Evolutionary conservation across 495 filamentous ascomycete genomes (phyloP).

Genomic region (Xylaria palmicola): DNA sequence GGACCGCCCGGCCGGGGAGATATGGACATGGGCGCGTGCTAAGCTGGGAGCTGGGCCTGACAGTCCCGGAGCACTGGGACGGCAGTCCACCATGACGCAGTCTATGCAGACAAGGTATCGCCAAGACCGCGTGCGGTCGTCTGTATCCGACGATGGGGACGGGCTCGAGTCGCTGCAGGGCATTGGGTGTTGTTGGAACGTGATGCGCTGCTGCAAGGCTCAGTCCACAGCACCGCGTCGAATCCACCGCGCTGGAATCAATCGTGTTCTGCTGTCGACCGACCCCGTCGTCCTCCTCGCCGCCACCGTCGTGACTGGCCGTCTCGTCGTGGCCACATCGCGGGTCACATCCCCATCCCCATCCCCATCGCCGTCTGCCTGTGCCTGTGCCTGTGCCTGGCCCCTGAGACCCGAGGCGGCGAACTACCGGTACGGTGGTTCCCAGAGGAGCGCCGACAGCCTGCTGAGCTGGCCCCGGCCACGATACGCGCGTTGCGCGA

Average conservation of each 20-base stretch:
- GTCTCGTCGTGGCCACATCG: not conserved
- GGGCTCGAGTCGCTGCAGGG: conserved; percentile 6
- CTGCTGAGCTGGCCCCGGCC: not conserved
- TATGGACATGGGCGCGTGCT: conserved; percentile 7
- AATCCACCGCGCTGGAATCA: too few species aligned
- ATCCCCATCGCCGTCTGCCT: not conserved
- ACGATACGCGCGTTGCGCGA: not conserved
- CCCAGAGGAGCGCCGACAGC: too few species aligned
- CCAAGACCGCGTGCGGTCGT: conserved; percentile 20
- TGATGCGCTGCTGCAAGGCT: conserved; percentile 16
- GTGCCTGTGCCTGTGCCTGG: not conserved
- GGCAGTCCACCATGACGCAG: conserved; percentile 32
- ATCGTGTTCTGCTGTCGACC: too few species aligned
- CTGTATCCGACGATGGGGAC: conserved; percentile 19
- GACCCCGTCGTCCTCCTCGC: not conserved
- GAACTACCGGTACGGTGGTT: not conserved
- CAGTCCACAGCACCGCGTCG: conserved; percentile 12
- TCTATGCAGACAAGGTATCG: conserved; percentile 23
- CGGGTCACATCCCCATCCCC: not conserved
- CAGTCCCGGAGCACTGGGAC: conserved; percentile 18
- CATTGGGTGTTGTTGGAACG: conserved; percentile 13
- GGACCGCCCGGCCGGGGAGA: conserved; percentile 25
- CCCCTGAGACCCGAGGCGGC: not conserved
- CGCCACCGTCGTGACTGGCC: not conserved
- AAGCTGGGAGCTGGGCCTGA: conserved; percentile 14